Conservation (phyloP, 1,284 basidiomycete genomes). For the Trichosporon coremiiforme region DNA sequence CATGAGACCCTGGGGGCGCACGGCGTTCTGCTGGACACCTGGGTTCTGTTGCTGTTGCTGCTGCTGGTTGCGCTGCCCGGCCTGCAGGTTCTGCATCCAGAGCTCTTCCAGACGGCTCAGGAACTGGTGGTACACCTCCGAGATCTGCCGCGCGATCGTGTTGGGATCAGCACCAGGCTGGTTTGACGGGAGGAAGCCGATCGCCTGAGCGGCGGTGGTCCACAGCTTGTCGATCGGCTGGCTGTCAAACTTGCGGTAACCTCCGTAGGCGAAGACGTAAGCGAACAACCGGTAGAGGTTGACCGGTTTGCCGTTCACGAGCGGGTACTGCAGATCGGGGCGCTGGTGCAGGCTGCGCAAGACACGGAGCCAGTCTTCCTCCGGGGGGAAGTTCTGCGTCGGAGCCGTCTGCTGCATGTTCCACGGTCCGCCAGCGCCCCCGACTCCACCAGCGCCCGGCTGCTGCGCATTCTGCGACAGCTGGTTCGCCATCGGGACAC, state of each 20-base stretch:
- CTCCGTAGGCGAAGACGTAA: slow-evolving; percentile 27
- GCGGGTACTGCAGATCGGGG: slow-evolving; percentile 27
- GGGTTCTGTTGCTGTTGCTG: slow-evolving; percentile 7
- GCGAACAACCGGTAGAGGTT: slow-evolving; percentile 31
- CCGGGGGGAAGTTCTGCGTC: slow-evolving; percentile 20
- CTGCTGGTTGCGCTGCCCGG: slow-evolving; percentile 5
- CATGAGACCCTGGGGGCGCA: neutral
- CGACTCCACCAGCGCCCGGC: slow-evolving; percentile 11
- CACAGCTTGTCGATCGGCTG: slow-evolving; percentile 30
- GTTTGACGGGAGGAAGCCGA: slow-evolving; percentile 23
- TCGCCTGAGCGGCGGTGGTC: slow-evolving; percentile 22
- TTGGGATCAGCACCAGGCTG: slow-evolving; percentile 18
- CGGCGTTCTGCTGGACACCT: neutral
- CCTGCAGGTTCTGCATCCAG: slow-evolving; percentile 27
- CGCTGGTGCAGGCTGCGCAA: slow-evolving; percentile 26
- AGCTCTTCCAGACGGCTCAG: slow-evolving; percentile 27
- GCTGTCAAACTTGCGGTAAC: slow-evolving; percentile 30
- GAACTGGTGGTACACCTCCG: slow-evolving; percentile 28
- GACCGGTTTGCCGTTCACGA: slow-evolving; percentile 28
- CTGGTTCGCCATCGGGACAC: slow-evolving; percentile 4
- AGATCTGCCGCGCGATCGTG: slow-evolving; percentile 26
- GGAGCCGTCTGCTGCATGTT: neutral
- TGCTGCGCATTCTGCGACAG: slow-evolving; percentile 7
- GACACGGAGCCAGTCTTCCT: slow-evolving; percentile 26
- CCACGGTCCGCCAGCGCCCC: slow-evolving; percentile 19